These are phyloP conservation scores for Geotrichum cucujoidarum DNA, from an alignment of 1,139 yeast genomes.

Conservation along the genomic window DNA sequence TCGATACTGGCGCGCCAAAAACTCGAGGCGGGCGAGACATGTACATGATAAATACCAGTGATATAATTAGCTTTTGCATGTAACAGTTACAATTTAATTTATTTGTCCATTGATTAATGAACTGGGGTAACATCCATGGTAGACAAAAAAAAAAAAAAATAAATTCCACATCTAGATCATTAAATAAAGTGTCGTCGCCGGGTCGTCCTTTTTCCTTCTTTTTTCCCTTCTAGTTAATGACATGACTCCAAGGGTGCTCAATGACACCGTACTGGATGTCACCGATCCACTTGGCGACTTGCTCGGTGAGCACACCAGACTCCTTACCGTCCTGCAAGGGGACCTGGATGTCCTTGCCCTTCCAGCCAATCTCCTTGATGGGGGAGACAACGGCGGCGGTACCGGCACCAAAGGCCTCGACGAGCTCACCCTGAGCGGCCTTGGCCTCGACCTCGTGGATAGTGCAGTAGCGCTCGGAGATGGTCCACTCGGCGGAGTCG, in stretches of 20 bases:
- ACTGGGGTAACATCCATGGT: background rate
- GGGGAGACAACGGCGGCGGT: constrained; percentile 97
- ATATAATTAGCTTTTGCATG: too few relatives aligned
- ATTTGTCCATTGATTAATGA: background rate
- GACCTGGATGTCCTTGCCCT: constrained; percentile 62
- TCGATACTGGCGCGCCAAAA: constrained; percentile 22
- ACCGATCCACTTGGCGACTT: constrained; percentile 76
- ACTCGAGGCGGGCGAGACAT: too few relatives aligned
- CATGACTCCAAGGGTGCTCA: constrained; percentile 45
- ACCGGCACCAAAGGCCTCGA: constrained; percentile 96
- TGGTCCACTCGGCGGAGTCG: constrained; percentile 66
- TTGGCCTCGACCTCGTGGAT: constrained; percentile 75
- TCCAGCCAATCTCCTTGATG: constrained; percentile 78
- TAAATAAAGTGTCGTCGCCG: background rate
- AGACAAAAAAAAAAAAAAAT: background rate
- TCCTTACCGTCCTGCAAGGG: constrained; percentile 77
- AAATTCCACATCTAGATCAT: background rate
- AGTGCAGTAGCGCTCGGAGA: constrained; percentile 76
- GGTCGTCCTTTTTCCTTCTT: background rate
- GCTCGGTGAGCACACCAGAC: constrained; percentile 71
- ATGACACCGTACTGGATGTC: constrained; percentile 84
- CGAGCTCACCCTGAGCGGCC: constrained; percentile 71
- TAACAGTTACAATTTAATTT: background rate
- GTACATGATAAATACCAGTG: too few relatives aligned
- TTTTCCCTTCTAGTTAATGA: constrained; percentile 8